Evolutionary conservation across 495 filamentous ascomycete species (phyloP).

Genomic region (Hypoxylon trugodes): DNA sequence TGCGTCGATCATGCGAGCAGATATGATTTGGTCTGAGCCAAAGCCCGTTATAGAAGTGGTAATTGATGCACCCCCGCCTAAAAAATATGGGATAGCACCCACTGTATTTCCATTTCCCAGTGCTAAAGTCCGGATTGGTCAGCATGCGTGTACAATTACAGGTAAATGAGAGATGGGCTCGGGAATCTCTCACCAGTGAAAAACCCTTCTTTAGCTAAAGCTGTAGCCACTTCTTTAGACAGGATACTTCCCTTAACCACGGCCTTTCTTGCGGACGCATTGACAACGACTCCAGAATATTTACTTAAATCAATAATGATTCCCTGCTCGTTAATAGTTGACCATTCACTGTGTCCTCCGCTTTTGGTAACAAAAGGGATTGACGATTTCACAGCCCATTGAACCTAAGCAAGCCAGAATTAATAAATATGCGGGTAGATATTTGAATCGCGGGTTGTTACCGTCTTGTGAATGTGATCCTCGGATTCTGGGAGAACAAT

Average conservation of each 20-base stretch:
- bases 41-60: conserved; percentile 28
- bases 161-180: neutral
- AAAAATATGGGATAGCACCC: conserved; percentile 43
- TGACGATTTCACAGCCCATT: conserved; percentile 2
- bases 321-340: conserved; percentile 40
- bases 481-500: neutral
- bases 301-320: conserved; percentile 48
- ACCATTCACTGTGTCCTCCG: conserved; percentile 50
- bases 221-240: conserved; percentile 41
- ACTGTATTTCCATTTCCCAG: conserved; percentile 46
- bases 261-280: conserved; percentile 28
- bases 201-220: conserved; percentile 10
- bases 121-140: conserved; percentile 26
- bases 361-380: conserved; percentile 47
- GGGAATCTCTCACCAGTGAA: neutral
- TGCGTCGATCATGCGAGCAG: conserved; percentile 41
- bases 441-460: too few relatives aligned
- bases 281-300: conserved; percentile 38
- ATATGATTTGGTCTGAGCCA: conserved; percentile 44
- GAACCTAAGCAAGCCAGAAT: neutral
- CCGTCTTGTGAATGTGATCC: neutral
- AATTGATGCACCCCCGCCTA: neutral
- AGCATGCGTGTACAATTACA: conserved; percentile 22
- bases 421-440: neutral
- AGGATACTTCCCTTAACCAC: conserved; percentile 42